phyloP scores from a whole-genome alignment of 352 stramenopile species.

The Pythium insidiosum region DNA sequence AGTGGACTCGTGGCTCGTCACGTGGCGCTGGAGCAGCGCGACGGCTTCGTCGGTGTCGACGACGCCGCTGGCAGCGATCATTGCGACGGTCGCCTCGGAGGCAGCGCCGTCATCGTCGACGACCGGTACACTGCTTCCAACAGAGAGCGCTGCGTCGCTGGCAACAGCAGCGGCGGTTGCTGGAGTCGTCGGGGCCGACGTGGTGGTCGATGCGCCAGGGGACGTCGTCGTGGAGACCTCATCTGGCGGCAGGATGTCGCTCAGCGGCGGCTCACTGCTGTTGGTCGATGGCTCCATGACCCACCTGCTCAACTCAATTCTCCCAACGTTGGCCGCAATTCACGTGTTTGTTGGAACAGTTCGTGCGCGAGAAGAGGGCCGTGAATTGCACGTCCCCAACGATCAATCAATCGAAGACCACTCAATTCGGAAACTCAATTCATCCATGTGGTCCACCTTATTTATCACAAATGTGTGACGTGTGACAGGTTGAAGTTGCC shows the following conservation, averaged over 20 bases:
- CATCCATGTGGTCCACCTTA: background rate
- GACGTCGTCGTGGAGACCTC: too few relatives aligned
- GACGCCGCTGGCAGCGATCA: background rate
- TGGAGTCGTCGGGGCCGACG: too few relatives aligned
- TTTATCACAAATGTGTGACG: conserved; percentile 4
- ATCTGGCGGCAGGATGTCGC: too few relatives aligned
- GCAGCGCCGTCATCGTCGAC: background rate
- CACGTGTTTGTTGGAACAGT: background rate
- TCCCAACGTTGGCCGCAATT: conserved; percentile 1
- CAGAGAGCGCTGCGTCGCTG: too few relatives aligned
- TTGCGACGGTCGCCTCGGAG: background rate
- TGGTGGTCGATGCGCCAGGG: too few relatives aligned
- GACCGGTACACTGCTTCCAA: too few relatives aligned
- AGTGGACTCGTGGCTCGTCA: too few relatives aligned
- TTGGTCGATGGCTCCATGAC: too few relatives aligned
- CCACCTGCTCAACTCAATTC: too few relatives aligned
- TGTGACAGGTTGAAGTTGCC: conserved; percentile 2
- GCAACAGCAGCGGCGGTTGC: too few relatives aligned
- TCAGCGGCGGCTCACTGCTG: too few relatives aligned
- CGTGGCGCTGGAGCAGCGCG: conserved; percentile 8
- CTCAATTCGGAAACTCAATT: conserved; percentile 1
- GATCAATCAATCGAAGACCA: conserved; percentile 8
- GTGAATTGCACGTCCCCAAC: too few relatives aligned
- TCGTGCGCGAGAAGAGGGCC: background rate
- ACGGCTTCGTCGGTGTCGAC: conserved; percentile 8